These are phyloP conservation scores for Podaxis pistillaris DNA, from an alignment of 768 basidiomycete species.

Conservation along the genomic window DNA sequence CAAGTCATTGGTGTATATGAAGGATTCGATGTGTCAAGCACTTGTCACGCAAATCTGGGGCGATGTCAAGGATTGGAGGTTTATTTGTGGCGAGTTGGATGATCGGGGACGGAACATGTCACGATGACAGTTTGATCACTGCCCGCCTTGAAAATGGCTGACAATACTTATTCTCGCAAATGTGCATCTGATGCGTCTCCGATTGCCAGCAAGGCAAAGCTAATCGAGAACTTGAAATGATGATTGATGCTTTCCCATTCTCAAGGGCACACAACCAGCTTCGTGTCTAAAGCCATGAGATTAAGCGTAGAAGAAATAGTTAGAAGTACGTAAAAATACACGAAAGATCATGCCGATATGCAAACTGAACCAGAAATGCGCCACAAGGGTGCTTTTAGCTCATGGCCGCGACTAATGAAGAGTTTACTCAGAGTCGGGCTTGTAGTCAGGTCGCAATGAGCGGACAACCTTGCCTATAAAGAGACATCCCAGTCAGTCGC, in stretches of 20 bases:
- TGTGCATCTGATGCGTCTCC: background rate
- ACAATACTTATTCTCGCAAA: background rate
- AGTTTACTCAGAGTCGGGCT: conserved; percentile 52
- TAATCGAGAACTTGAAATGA: background rate
- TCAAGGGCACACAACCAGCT: background rate
- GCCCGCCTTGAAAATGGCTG: no score
- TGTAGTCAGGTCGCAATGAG: conserved; percentile 83
- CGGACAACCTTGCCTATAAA: conserved; percentile 86
- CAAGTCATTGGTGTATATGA: no score
- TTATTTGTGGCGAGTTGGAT: no score
- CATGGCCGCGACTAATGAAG: background rate
- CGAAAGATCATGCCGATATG: background rate
- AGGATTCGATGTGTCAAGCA: no score
- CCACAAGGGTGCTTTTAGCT: conserved; percentile 4
- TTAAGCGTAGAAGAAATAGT: background rate
- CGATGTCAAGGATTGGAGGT: no score
- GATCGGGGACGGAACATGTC: no score
- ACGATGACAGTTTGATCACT: no score
- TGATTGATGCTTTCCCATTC: background rate
- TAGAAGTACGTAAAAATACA: background rate
- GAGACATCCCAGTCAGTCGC: background rate
- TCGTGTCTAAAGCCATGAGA: background rate
- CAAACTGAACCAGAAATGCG: background rate
- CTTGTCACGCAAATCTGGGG: no score
- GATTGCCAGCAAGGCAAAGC: background rate